These are phyloP conservation scores for Fusarium tjaetaba DNA, from an alignment of 2,329 filamentous ascomycete species.

Conservation along the genomic window DNA sequence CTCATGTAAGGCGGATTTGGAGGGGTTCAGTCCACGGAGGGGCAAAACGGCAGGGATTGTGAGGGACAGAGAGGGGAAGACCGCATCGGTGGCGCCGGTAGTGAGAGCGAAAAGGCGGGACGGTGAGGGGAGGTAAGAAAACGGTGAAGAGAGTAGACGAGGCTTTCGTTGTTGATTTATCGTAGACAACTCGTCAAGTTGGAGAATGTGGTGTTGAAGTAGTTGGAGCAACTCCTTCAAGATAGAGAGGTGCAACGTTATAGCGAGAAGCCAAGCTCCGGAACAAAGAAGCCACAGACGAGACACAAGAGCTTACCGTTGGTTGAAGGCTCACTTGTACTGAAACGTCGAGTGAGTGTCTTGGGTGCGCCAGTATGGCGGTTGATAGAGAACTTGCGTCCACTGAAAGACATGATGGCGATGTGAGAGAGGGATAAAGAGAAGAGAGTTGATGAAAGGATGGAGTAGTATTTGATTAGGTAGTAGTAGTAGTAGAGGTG, in stretches of 20 bases:
- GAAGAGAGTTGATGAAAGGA: not conserved
- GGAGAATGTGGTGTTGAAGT: not conserved
- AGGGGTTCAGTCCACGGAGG: slow-evolving; percentile 28
- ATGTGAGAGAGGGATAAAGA: not conserved
- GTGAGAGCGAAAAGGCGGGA: slow-evolving; percentile 26
- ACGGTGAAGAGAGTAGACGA: slow-evolving; percentile 19
- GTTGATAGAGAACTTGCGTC: slow-evolving; percentile 74
- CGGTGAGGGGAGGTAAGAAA: slow-evolving; percentile 36
- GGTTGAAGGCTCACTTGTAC: slow-evolving; percentile 64
- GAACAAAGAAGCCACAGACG: not conserved
- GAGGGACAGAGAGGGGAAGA: slow-evolving; percentile 15
- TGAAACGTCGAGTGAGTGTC: slow-evolving; percentile 64
- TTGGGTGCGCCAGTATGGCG: slow-evolving; percentile 71
- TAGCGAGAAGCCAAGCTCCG: not conserved
- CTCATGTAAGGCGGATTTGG: slow-evolving; percentile 24
- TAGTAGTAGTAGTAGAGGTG: not conserved
- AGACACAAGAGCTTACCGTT: slow-evolving; percentile 57
- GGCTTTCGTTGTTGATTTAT: not conserved
- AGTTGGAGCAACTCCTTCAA: not conserved
- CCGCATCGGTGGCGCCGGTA: slow-evolving; percentile 26
- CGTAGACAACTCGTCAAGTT: not conserved
- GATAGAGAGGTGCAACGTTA: not conserved
- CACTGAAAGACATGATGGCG: slow-evolving; percentile 58
- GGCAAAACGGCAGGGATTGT: slow-evolving; percentile 17
- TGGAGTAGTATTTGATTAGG: not conserved